A percentile compares a stretch with the other conserved stretches of the same genome.
Conservation (phyloP, 768 basidiomycete species). For the Termitomyces bulborhizus region DNA sequence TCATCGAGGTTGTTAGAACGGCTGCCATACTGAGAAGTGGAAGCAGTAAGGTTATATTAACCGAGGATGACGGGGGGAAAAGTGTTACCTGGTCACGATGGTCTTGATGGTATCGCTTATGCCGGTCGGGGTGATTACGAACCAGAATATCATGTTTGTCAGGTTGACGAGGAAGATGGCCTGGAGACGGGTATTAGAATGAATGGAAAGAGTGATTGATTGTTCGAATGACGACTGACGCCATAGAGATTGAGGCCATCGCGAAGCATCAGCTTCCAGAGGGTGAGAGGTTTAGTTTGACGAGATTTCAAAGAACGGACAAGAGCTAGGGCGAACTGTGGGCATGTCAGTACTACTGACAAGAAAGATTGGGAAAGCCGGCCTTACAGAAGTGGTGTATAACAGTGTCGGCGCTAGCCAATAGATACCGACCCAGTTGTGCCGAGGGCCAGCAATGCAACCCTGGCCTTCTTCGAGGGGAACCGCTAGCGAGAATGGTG, state of each 20-base stretch:
- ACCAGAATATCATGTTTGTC: conserved; percentile 83
- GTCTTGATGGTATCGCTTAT: conserved; percentile 66
- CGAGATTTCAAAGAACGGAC: conserved; percentile 55
- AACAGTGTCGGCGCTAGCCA: conserved; percentile 76
- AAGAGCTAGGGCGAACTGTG: conserved; percentile 54
- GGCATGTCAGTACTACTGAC: background rate
- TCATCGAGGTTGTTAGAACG: conserved; percentile 84
- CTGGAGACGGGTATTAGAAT: conserved; percentile 18
- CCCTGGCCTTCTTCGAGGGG: conserved; percentile 71
- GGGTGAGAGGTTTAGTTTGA: conserved; percentile 47
- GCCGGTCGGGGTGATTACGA: conserved; percentile 66
- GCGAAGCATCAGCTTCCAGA: conserved; percentile 87
- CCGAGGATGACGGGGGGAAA: background rate
- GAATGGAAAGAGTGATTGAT: conserved; percentile 1
- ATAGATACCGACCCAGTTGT: conserved; percentile 82
- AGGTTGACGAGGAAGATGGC: conserved; percentile 78
- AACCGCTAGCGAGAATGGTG: conserved; percentile 39
- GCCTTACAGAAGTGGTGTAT: conserved; percentile 59
- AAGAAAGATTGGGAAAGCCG: conserved; percentile 2
- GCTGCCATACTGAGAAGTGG: conserved; percentile 60
- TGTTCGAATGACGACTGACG: conserved; percentile 28
- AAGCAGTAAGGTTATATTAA: background rate
- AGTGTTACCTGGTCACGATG: conserved; percentile 57
- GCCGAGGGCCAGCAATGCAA: conserved; percentile 78
- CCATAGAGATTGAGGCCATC: conserved; percentile 85